Conservation (phyloP, 495 filamentous ascomycete species). For the Hypoxylon perforatum region DNA sequence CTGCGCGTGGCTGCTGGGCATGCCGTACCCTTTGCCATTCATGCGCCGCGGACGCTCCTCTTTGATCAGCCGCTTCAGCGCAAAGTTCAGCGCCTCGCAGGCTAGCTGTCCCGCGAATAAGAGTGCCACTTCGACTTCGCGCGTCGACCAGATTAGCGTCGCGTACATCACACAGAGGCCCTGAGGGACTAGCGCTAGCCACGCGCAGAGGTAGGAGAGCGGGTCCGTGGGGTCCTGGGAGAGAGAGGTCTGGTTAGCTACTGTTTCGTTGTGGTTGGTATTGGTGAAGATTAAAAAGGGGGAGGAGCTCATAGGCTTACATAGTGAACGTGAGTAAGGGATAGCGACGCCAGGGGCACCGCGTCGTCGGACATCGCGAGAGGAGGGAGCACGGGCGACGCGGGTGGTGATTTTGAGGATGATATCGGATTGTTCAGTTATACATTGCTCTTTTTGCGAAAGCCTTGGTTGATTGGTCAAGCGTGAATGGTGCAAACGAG, state of each 20-base stretch:
- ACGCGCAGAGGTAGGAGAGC: slow-evolving; percentile 87
- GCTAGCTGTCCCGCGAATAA: slow-evolving; percentile 93
- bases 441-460: slow-evolving; percentile 12
- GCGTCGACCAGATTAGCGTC: slow-evolving; percentile 87
- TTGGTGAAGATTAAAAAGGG: slow-evolving; percentile 29
- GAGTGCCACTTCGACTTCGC: slow-evolving; percentile 88
- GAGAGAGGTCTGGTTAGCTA: slow-evolving; percentile 17
- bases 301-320: slow-evolving; percentile 55
- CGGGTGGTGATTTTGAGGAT: background rate
- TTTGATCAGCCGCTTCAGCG: slow-evolving; percentile 88
- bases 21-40: slow-evolving; percentile 97
- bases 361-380: slow-evolving; percentile 68
- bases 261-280: too few relatives aligned
- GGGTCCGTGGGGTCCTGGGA: slow-evolving; percentile 84
- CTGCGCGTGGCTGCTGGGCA: slow-evolving; percentile 98
- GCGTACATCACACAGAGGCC: slow-evolving; percentile 88
- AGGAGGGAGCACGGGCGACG: background rate
- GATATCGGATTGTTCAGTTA: slow-evolving; percentile 1
- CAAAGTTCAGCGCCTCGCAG: slow-evolving; percentile 94
- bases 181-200: slow-evolving; percentile 92
- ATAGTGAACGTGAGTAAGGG: slow-evolving; percentile 96
- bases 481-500: background rate
- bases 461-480: background rate
- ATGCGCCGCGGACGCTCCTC: slow-evolving; percentile 83
- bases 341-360: slow-evolving; percentile 83